Evolutionary conservation across 371 early-diverging fungal genomes (phyloP), one percentile per base, ranked within the genome.

Genomic region (Nematocida major): DNA sequence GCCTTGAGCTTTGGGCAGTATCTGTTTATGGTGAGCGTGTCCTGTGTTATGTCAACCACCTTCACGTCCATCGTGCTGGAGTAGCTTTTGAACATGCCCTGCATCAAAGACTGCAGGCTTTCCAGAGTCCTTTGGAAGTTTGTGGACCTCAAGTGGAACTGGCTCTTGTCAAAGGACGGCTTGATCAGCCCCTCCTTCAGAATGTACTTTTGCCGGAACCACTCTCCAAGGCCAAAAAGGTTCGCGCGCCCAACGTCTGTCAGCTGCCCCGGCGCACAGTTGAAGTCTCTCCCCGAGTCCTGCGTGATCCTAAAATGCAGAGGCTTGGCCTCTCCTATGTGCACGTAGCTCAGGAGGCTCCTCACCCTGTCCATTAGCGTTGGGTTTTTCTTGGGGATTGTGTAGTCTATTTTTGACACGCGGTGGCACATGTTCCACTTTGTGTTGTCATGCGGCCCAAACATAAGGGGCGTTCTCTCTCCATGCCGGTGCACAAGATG

Each of bases 111-210:
- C 54, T 73, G 76, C 1, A 73, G 76, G 42, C 76, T 73, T 50
- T 73, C 76, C 13, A 73, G 62, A 4, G 76, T 73, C 26, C 76
- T 48, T 48, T 73, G 76, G 63, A 73, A 73, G 49, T 73, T 73
- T 32, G 76, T 73, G 5, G 76, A 73, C 0, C 76, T 18, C 36
- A 73, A 32, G 42, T 59, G 7, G 39, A 73, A 73, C 49, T 73
- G 65, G 49, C 51, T 59, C 26, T 63, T 63, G 11, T 73, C 34
- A 32, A 73, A 73, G 26, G 5, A 5, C 4, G 62, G 7, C 20
- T 36, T 61, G 7, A 73, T 43, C 7, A 73, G 49, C 28, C 51
- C 38, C 3, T 61, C 22, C 1, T 62, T 62, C 11, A 63, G 51
- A 38, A 62, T n/a, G 39, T 73, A 73, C 28, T 54, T 62, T 38